Evolutionary conservation across 2,329 filamentous ascomycete species (phyloP).

Genomic region (Diaporthe caulivora): DNA sequence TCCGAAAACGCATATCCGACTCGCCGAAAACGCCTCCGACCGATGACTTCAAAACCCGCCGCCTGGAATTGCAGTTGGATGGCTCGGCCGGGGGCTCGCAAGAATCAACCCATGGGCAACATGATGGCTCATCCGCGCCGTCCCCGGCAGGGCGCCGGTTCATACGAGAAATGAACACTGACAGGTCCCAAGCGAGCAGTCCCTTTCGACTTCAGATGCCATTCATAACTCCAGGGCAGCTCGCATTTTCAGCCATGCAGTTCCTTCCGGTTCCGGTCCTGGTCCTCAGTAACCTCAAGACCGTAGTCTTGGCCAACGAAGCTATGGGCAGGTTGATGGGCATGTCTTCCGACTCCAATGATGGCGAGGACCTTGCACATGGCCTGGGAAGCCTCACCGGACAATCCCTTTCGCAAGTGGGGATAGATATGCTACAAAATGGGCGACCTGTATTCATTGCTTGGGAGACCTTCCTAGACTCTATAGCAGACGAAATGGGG

Average conservation of each 20-base stretch:
- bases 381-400: constrained; percentile 73
- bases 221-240: constrained; percentile 61
- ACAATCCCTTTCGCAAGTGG: constrained; percentile 76
- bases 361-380: constrained; percentile 54
- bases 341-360: constrained; percentile 59
- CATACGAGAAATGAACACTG: constrained; percentile 33
- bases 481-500: constrained; percentile 59
- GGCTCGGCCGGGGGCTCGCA: neutral
- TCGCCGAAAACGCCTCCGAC: constrained; percentile 4
- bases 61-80: neutral
- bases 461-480: constrained; percentile 71
- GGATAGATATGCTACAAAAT: constrained; percentile 79
- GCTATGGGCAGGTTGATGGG: constrained; percentile 79
- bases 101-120: neutral
- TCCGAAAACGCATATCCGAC: constrained; percentile 2
- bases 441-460: constrained; percentile 70
- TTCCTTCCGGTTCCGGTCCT: constrained; percentile 80
- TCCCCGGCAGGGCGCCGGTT: constrained; percentile 38
- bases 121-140: constrained; percentile 3
- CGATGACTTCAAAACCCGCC: constrained; percentile 1
- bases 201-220: constrained; percentile 58
- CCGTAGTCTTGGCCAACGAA: constrained; percentile 79
- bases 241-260: constrained; percentile 77
- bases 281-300: constrained; percentile 77
- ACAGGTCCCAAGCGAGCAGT: constrained; percentile 43